Evolutionary conservation across 495 filamentous ascomycete genomes (phyloP), one percentile per base, ranked within the genome.

Genomic region (Neurospora sublineolata): DNA sequence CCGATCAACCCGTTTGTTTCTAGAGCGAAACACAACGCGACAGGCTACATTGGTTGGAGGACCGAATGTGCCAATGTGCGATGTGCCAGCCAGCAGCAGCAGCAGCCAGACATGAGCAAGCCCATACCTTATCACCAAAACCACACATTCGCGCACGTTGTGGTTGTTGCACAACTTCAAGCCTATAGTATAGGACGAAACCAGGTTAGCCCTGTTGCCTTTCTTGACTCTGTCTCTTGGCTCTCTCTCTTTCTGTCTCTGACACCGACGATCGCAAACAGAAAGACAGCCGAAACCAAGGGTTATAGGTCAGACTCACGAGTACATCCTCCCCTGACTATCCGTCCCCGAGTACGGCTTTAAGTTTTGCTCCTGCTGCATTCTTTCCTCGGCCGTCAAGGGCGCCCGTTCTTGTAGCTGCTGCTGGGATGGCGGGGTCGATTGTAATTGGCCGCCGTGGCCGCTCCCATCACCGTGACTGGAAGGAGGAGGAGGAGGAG

Each of bases 111-210:
- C 2, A 14, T 37, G 37, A 27, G 52, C 39, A 58, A 33, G 41
- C 38, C 20, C 73, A 76, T 77, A 97, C 94, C 87, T 99, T 99
- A 81, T 99, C 95, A 70, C 95, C 95, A 84, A 97, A 99, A 2
- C 95, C 95, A 84, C 95, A 99, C 95, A 99, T 99, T 68, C 95
- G 92, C 74, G 95, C 95, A 70, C 95, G 91, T 73, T 93, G 86
- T 68, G 95, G 95, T 78, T 99, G 95, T 81, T 99, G 95, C 70
- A 92, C 90, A 70, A 97, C 92, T 73, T 89, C 84, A 70, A 99
- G 85, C 68, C 90, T 92, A 85, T 82, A 3, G 46, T 9, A 20
- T 37, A 36, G 8, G 33, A 40, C 16, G 52, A 64, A 11, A 64
- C 52, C 52, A 39, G 60, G 71, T 72, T 60, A 72, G 71, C 52